These are phyloP conservation scores for Mortierella sp. DNA, from an alignment of 371 early-diverging fungal genomes.

Conservation along the genomic window DNA sequence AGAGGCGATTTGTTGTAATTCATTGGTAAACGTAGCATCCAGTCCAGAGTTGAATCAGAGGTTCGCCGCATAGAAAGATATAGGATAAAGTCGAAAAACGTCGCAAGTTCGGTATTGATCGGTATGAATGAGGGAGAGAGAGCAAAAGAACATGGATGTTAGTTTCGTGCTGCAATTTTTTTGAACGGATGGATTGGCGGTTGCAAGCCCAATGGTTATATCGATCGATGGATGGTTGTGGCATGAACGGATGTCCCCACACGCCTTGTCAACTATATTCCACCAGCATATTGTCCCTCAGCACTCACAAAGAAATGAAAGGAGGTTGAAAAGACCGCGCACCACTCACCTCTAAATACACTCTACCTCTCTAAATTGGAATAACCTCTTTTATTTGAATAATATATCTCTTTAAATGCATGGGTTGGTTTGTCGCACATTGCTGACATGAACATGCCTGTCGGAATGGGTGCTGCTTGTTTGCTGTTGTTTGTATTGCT, in stretches of 20 bases:
- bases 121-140: background rate
- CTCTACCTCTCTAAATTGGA: background rate
- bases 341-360: background rate
- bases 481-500: too few relatives aligned
- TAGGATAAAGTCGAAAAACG: background rate
- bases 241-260: background rate
- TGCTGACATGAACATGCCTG: too few relatives aligned
- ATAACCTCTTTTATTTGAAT: background rate
- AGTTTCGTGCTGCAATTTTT: constrained; percentile 1
- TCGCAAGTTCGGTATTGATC: background rate
- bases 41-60: constrained; percentile 6
- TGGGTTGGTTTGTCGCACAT: background rate
- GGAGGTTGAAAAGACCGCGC: constrained; percentile 9
- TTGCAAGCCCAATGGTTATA: background rate
- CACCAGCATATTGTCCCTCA: background rate
- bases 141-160: background rate
- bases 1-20: too few relatives aligned
- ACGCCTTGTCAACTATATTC: too few relatives aligned
- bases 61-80: background rate
- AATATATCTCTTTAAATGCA: background rate
- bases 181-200: background rate
- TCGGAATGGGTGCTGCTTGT: too few relatives aligned
- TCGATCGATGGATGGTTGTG: constrained; percentile 2
- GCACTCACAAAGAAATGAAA: constrained; percentile 10
- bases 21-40: background rate